Conservation (phyloP, 176 grass and related monocot species). For the Thalia dealbata region DNA sequence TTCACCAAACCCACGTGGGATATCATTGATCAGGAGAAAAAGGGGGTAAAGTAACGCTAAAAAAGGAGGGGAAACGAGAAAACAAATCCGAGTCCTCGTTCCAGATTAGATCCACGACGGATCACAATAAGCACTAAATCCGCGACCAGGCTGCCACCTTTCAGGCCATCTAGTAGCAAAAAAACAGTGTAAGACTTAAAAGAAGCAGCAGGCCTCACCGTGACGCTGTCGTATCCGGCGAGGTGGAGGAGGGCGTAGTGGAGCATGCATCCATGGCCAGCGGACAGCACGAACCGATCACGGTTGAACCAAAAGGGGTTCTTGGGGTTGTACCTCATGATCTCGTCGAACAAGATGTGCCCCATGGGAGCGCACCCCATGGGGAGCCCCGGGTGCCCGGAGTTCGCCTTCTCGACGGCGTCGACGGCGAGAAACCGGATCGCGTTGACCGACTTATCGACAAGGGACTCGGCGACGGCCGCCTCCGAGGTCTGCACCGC, state of each 20-base stretch:
- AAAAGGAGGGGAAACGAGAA: neutral
- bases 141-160: conserved; percentile 24
- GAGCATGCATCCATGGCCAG: conserved; percentile 96
- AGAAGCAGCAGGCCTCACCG: conserved; percentile 25
- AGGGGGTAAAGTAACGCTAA: neutral
- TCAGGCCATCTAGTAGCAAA: neutral
- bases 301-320: conserved; percentile 99
- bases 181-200: neutral
- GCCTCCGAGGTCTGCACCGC: conserved; percentile 49
- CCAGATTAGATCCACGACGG: conserved; percentile 27
- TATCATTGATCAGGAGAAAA: neutral
- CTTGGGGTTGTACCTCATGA: conserved; percentile 97
- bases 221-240: conserved; percentile 92
- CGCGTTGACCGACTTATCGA: conserved; percentile 96
- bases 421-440: conserved; percentile 92
- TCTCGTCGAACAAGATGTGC: conserved; percentile 83
- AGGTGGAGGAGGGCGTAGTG: conserved; percentile 97
- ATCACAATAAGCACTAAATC: neutral
- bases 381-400: conserved; percentile 76
- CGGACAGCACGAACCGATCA: conserved; percentile 93
- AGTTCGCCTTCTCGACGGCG: conserved; percentile 93
- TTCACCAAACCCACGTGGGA: conserved; percentile 5
- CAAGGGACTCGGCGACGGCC: conserved; percentile 33
- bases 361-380: conserved; percentile 98
- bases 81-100: neutral